Evolutionary conservation across 768 basidiomycete genomes (phyloP), one percentile per base, ranked within the genome.

Genomic region (Leccinum broughii): DNA sequence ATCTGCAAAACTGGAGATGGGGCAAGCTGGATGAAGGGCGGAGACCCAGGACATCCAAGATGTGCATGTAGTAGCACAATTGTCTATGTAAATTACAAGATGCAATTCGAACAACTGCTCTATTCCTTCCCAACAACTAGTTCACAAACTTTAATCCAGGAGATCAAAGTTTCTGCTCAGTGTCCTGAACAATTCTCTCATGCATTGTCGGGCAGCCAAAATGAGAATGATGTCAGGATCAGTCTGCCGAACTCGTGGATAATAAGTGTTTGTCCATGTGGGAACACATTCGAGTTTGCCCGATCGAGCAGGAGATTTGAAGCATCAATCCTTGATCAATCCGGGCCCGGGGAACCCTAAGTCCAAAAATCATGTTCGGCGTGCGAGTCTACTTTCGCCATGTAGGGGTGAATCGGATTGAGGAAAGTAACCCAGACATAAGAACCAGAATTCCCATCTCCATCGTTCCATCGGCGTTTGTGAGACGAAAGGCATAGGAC

Each of bases 241-340:
- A 24, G 63, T 17, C 51, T 50, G 6, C 48, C 80, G 24, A 72
- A 70, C 76, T 76, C 41, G 66, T 79, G 28, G 68, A 73, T 7
- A 71, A 76, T 17, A 32, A 51, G 11, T 0, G 32, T 0, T 34
- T 34, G 11, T 11, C 11, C 32, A 34, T 34, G 32, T 34, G 32
- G 35, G 35, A 35, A 35, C 35, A 35, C 35, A 35, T 35, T 17
- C 3, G 3, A 39, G 39, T 15, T 39, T 39, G 39, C 39, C 39
- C 37, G 17, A 41, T n/a, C 39, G 13, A 64, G 35, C 35, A 24
- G 41, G 64, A 66, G 54, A 14, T 37, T 37, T 3, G 35, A 37
- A 37, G 35, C 32, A 32, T 24, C n/a, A n/a, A n/a, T n/a, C n/a
- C n/a, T n/a, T n/a, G n/a, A n/a, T n/a, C n/a, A n/a, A 39, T 22